Conservation (phyloP, 148 eudicot species). For the Polygonum maritimum region DNA sequence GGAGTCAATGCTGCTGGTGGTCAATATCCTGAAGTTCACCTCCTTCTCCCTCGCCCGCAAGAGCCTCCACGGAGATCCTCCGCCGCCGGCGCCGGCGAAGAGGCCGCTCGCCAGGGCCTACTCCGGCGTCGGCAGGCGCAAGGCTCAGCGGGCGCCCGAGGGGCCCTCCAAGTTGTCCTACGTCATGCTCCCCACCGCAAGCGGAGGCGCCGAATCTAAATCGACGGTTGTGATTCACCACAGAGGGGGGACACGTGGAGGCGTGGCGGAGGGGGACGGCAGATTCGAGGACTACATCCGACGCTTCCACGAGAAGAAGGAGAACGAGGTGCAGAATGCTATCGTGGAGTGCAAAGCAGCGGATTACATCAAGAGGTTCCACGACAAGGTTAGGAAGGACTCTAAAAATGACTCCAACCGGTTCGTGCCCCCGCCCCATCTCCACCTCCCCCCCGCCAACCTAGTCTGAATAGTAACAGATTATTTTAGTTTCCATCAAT, state of each 20-base stretch:
- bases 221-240: constrained; percentile 1
- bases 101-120: not conserved
- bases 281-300: constrained; percentile 28
- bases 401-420: constrained; percentile 29
- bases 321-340: constrained; percentile 24
- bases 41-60: constrained; percentile 36
- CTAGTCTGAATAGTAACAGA: not conserved
- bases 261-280: constrained; percentile 15
- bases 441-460: constrained; percentile 3
- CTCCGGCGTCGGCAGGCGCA: not conserved
- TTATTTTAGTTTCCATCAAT: not conserved
- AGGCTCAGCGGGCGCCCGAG: constrained; percentile 25
- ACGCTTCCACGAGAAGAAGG: constrained; percentile 35
- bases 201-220: not conserved
- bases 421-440: constrained; percentile 34
- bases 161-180: constrained; percentile 23
- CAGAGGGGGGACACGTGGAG: not conserved
- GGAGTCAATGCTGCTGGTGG: constrained; percentile 44
- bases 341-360: constrained; percentile 31
- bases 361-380: constrained; percentile 37
- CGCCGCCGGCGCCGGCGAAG: not conserved
- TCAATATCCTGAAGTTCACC: constrained; percentile 37
- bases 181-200: constrained; percentile 20
- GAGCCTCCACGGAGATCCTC: not conserved
- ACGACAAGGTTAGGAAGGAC: constrained; percentile 38